Evolutionary conservation across 31 red algal species (phyloP).

Genomic region (Pterothamnion heteromorphum): DNA sequence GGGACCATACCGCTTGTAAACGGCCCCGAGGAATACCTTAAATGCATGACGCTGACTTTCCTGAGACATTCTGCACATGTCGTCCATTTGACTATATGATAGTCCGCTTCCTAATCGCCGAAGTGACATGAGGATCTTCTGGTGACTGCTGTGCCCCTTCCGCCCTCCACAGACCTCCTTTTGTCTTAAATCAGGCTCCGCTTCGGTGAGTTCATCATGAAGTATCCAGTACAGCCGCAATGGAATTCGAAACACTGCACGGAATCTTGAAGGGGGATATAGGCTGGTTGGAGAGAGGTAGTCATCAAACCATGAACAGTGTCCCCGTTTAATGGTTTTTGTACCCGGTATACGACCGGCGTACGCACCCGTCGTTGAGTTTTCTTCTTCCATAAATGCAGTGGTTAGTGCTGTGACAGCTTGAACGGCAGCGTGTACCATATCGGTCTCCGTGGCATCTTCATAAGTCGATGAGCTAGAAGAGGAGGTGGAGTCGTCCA

Average conservation of each 20-base stretch:
- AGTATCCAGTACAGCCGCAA: slow-evolving; percentile 34
- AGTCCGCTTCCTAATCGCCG: slow-evolving; percentile 13
- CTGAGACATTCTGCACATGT: slow-evolving; percentile 41
- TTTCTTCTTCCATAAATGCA: no score
- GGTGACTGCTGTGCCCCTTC: slow-evolving; percentile 34
- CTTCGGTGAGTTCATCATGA: not conserved
- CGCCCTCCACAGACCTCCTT: not conserved
- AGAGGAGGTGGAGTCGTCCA: no score
- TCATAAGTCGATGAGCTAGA: no score
- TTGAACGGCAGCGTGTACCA: no score
- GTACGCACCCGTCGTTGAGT: no score
- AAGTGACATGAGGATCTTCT: slow-evolving; percentile 37
- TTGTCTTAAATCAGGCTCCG: not conserved
- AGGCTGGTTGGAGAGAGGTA: slow-evolving; percentile 31
- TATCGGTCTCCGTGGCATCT: no score
- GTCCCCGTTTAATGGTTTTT: no score
- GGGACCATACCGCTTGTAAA: slow-evolving; percentile 27
- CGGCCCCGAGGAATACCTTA: not conserved
- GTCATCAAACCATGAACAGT: slow-evolving; percentile 1
- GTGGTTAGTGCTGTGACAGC: no score
- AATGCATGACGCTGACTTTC: slow-evolving; percentile 42
- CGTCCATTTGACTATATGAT: slow-evolving; percentile 53
- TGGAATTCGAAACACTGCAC: slow-evolving; percentile 43
- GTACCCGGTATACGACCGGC: no score
- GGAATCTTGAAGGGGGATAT: slow-evolving; percentile 22